A percentile compares a stretch with the other conserved stretches of the same genome.
Evolutionary conservation across 352 stramenopile genomes (phyloP).

Genomic region (Pythium chondricola): DNA sequence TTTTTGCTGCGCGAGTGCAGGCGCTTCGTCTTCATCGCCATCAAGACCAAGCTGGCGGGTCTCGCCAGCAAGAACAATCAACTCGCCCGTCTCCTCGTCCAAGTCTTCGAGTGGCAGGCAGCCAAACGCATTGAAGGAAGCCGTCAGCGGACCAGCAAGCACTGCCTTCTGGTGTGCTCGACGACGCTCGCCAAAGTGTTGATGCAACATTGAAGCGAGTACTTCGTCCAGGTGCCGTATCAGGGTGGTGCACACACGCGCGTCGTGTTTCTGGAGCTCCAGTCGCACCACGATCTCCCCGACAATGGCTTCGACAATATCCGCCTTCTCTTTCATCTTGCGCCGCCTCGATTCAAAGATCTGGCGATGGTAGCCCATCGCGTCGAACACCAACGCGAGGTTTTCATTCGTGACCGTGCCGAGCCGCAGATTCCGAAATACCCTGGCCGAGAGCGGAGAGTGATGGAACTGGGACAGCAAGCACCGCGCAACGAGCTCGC

Average conservation of each 20-base stretch:
- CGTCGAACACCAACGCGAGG: conserved; percentile 54
- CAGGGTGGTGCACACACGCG: conserved; percentile 20
- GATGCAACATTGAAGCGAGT: conserved; percentile 43
- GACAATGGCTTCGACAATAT: conserved; percentile 60
- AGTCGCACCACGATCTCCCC: conserved; percentile 58
- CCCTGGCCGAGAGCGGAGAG: conserved; percentile 42
- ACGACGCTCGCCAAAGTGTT: conserved; percentile 47
- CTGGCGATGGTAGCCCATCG: conserved; percentile 46
- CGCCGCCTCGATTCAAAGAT: conserved; percentile 7
- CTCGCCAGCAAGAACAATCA: conserved; percentile 35
- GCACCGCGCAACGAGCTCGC: conserved; percentile 60
- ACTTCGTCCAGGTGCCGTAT: conserved; percentile 44
- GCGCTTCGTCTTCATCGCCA: conserved; percentile 2
- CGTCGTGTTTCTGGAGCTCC: conserved; percentile 24
- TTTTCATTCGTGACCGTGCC: conserved; percentile 68
- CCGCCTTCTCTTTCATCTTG: conserved; percentile 57
- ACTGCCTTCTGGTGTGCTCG: conserved; percentile 18
- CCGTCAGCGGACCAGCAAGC: conserved; percentile 27
- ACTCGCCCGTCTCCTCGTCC: conserved; percentile 46
- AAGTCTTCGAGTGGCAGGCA: conserved; percentile 56
- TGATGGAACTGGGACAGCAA: conserved; percentile 59
- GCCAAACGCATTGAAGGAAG: conserved; percentile 54
- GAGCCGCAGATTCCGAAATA: conserved; percentile 63
- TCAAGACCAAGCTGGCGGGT: conserved; percentile 17
- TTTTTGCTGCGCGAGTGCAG: conserved; percentile 12